A percentile compares a stretch with the other conserved stretches of the same genome.
Evolutionary conservation across 306 rosid genomes (phyloP).

Genomic region (Bauhinia variegata): DNA sequence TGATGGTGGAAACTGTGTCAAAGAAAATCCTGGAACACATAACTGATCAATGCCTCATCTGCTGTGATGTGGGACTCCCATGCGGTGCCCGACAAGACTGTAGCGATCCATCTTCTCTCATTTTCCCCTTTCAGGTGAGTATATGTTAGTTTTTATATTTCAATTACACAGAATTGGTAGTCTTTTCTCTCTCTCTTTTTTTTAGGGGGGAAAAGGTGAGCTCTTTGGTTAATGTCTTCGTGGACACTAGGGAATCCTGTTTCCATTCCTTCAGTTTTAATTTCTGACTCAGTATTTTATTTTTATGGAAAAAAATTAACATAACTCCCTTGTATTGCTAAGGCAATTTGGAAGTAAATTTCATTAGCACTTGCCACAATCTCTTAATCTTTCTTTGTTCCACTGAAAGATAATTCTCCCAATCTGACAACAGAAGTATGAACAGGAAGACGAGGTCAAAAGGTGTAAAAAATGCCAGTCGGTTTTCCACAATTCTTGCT

Average conservation of each 20-base stretch:
- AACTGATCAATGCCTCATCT: constrained; percentile 89
- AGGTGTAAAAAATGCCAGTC: constrained; percentile 72
- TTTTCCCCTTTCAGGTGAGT: constrained; percentile 95
- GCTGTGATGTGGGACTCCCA: constrained; percentile 95
- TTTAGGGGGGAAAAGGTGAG: too few species aligned
- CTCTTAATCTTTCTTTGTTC: constrained; percentile 16
- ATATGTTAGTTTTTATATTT: constrained; percentile 22
- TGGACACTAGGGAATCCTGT: too few species aligned
- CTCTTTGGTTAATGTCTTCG: too few species aligned
- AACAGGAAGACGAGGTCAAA: constrained; percentile 79
- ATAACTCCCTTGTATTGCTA: too few species aligned
- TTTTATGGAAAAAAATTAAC: too few species aligned
- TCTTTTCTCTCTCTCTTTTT: too few species aligned
- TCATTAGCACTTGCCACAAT: neutral
- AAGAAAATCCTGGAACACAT: constrained; percentile 84
- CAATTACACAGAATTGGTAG: too few species aligned
- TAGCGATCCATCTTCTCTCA: constrained; percentile 86
- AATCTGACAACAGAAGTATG: constrained; percentile 39
- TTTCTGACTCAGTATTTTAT: too few species aligned
- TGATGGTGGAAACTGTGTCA: constrained; percentile 74
- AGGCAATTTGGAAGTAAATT: too few species aligned
- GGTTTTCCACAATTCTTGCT: constrained; percentile 80
- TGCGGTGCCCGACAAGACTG: constrained; percentile 92
- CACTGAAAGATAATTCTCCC: constrained; percentile 4
- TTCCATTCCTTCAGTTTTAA: too few species aligned